These are phyloP conservation scores for Capronia coronata DNA, from an alignment of 2,329 filamentous ascomycete genomes.

Conservation along the genomic window DNA sequence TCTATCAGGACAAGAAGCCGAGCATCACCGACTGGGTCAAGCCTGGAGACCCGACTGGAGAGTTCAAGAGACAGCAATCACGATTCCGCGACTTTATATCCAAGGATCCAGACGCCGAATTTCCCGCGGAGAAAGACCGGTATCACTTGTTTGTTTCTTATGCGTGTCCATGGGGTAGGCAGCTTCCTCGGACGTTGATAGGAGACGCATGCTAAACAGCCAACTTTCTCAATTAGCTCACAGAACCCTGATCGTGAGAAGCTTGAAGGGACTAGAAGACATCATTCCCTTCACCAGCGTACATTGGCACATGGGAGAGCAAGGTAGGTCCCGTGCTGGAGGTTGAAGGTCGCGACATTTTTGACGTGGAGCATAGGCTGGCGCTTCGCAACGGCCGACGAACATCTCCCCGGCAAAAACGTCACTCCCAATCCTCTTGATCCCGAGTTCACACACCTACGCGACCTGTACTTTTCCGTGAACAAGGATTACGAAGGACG, in stretches of 20 bases:
- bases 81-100: constrained; percentile 78
- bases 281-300: constrained; percentile 74
- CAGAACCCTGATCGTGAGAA: constrained; percentile 76
- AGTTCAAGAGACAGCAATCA: constrained; percentile 85
- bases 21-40: constrained; percentile 80
- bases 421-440: constrained; percentile 52
- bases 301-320: constrained; percentile 78
- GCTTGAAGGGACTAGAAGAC: constrained; percentile 86
- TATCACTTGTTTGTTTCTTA: constrained; percentile 96
- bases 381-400: constrained; percentile 68
- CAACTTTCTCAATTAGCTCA: constrained; percentile 52
- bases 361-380: constrained; percentile 52
- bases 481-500: constrained; percentile 67
- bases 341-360: background rate
- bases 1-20: constrained; percentile 27
- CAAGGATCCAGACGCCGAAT: constrained; percentile 62
- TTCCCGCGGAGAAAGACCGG: constrained; percentile 76
- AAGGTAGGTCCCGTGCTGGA: constrained; percentile 42
- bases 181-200: constrained; percentile 19
- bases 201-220: background rate
- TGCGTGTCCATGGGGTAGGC: constrained; percentile 76
- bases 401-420: constrained; percentile 52
- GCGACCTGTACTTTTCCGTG: constrained; percentile 71
- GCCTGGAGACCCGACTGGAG: constrained; percentile 61
- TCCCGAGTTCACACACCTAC: constrained; percentile 63